phyloP scores from a whole-genome alignment of 2,329 filamentous ascomycete genomes.

The Talaromyces funiculosus region DNA sequence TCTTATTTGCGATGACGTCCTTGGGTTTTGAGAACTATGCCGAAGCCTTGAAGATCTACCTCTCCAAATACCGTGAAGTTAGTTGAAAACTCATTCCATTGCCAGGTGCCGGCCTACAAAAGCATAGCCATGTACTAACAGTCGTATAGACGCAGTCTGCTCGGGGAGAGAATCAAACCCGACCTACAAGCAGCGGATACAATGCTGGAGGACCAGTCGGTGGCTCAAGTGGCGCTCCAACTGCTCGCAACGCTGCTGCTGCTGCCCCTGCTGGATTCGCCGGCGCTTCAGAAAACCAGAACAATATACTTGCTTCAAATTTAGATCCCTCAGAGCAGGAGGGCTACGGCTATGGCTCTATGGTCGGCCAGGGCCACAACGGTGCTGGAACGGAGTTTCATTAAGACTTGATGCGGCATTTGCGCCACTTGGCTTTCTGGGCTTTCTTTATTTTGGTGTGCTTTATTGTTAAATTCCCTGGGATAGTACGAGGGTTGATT shows the following conservation, averaged over 20 bases:
- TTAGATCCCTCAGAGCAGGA: constrained; percentile 44
- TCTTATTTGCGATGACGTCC: constrained; percentile 97
- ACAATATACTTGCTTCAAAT: constrained; percentile 40
- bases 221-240: constrained; percentile 26
- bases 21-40: constrained; percentile 98
- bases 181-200: constrained; percentile 48
- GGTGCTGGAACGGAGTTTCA: constrained; percentile 43
- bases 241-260: constrained; percentile 24
- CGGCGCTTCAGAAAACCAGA: constrained; percentile 37
- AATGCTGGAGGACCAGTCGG: constrained; percentile 35
- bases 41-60: constrained; percentile 95
- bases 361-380: constrained; percentile 44
- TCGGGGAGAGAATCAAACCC: constrained; percentile 59
- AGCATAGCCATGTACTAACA: constrained; percentile 36
- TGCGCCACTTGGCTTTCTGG: constrained; percentile 1
- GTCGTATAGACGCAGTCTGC: constrained; percentile 71
- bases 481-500: background rate
- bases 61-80: constrained; percentile 97
- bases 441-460: background rate
- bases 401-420: constrained; percentile 19
- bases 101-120: background rate
- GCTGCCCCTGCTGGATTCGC: constrained; percentile 25
- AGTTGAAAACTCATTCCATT: constrained; percentile 39
- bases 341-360: constrained; percentile 42
- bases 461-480: constrained; percentile 2